phyloP scores from a whole-genome alignment of 805 yeast species.

The Lipomyces kockii region DNA sequence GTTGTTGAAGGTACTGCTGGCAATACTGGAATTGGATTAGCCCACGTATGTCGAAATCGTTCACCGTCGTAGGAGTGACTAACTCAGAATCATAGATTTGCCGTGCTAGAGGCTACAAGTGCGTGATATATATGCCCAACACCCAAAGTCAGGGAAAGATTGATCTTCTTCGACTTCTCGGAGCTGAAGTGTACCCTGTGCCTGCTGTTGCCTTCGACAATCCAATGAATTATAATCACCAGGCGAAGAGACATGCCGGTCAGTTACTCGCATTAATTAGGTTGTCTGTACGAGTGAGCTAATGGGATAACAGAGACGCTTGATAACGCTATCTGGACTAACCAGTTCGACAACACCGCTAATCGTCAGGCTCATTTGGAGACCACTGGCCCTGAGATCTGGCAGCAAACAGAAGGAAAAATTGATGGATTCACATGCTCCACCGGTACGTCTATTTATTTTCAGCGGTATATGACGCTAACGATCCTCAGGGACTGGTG shows the following conservation, averaged over 20 bases:
- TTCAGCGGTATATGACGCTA: neutral
- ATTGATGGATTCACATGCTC: slow-evolving; percentile 88
- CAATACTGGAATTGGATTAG: slow-evolving; percentile 92
- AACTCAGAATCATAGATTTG: slow-evolving; percentile 52
- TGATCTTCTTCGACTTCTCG: slow-evolving; percentile 71
- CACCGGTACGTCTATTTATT: slow-evolving; percentile 46
- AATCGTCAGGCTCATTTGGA: slow-evolving; percentile 87
- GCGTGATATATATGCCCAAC: slow-evolving; percentile 89
- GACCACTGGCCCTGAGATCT: slow-evolving; percentile 91
- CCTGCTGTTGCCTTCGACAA: slow-evolving; percentile 84
- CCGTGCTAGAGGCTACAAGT: slow-evolving; percentile 79
- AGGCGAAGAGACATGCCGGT: slow-evolving; percentile 78
- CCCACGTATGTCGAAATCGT: slow-evolving; percentile 51
- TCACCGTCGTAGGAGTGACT: neutral
- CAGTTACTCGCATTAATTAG: neutral
- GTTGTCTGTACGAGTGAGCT: neutral
- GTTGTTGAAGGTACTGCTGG: slow-evolving; percentile 95
- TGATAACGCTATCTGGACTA: slow-evolving; percentile 87
- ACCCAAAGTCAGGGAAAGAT: slow-evolving; percentile 83
- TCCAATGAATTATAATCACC: slow-evolving; percentile 85
- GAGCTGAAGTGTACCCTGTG: slow-evolving; percentile 87
- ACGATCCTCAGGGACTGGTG: slow-evolving; percentile 71
- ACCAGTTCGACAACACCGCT: slow-evolving; percentile 87
- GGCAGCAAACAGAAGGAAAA: slow-evolving; percentile 79
- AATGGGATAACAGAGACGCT: slow-evolving; percentile 50